Conservation (phyloP, 495 filamentous ascomycete genomes). For the Chaetomium fimeti region DNA sequence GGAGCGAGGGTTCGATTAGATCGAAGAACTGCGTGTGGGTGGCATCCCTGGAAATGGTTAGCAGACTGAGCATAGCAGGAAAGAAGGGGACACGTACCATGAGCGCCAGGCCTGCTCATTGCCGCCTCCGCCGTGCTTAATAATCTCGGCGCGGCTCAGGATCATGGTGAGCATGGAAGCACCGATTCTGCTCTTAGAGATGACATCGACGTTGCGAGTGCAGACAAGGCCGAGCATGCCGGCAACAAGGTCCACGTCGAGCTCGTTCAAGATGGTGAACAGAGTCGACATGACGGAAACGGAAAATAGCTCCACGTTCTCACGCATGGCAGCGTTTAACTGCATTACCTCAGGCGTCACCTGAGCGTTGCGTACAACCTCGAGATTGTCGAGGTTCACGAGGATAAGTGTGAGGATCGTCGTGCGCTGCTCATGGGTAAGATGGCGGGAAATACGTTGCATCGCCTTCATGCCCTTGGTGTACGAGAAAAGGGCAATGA, state of each 20-base stretch:
- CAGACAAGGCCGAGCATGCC: conserved; percentile 83
- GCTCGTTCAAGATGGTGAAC: conserved; percentile 84
- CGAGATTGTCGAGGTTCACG: conserved; percentile 86
- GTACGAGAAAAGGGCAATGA: conserved; percentile 93
- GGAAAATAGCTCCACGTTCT: conserved; percentile 89
- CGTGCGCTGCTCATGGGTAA: conserved; percentile 85
- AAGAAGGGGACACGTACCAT: conserved; percentile 58
- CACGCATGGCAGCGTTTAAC: conserved; percentile 68
- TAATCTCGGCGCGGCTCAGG: conserved; percentile 85
- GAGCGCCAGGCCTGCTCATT: conserved; percentile 73
- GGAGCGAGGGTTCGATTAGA: conserved; percentile 74
- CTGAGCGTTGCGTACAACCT: conserved; percentile 80
- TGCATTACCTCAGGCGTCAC: conserved; percentile 65
- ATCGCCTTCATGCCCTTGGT: conserved; percentile 95
- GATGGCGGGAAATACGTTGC: conserved; percentile 89
- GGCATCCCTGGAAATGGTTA: conserved; percentile 44
- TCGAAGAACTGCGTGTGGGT: conserved; percentile 87
- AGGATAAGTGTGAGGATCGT: conserved; percentile 94
- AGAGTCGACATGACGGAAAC: conserved; percentile 84
- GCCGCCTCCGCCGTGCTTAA: conserved; percentile 71
- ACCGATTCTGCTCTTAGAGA: conserved; percentile 81
- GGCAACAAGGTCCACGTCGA: conserved; percentile 82
- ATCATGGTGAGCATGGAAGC: conserved; percentile 92
- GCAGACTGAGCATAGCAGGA: neutral
- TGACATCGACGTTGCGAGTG: conserved; percentile 71